Base-by-base conservation (phyloP, 2,329 filamentous ascomycete species). In the Trichophyton rubrum region DNA sequence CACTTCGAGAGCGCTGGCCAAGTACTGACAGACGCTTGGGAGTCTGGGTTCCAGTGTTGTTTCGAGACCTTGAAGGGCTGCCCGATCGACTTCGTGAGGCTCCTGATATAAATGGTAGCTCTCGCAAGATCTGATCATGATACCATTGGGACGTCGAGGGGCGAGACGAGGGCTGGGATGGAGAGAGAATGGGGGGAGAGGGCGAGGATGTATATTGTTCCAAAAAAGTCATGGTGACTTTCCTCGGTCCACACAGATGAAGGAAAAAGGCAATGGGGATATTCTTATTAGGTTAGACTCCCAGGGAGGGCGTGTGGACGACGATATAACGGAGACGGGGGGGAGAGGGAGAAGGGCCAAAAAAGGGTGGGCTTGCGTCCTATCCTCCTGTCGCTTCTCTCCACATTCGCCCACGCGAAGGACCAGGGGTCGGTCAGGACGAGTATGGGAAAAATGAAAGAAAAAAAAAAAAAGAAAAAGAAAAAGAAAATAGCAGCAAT, bases 1-100 rank as follows among this genome's bases (percentile, higher is more conserved):
- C 75, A 63, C 73, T 75, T 62, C 74, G 67, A 6, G 74, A 73
- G 17, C 74, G 73, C 40, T 70, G 69, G 58, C 68, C 68, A 40
- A 76, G 75, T 60, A 75, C 71, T 0, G 74, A 76, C 11, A 73
- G 60, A 33, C 73, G 71, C 64, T 70, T 75, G 20, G 74, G 73
- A 60, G 69, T 75, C 17, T 72, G 67, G 11, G 70, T 63, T 62
- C 70, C 68, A 45, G 59, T 43, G 30, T 60, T 61, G 35, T 55
- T 47, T 35, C 62, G 61, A 47, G 33, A 30, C 22, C 43, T 38
- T 55, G 59, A 53, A 22, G 60, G 59, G 58, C 35, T 58, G n/a
- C 60, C 62, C 58, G 64, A 56, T 41, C 59, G 27, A 24, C 60
- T 59, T 11, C 38, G 57, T 35, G 61, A 51, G 20, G 63, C 49